These are phyloP conservation scores for Alternaria brassicicola DNA, from an alignment of 2,329 filamentous ascomycete species.

Conservation along the genomic window DNA sequence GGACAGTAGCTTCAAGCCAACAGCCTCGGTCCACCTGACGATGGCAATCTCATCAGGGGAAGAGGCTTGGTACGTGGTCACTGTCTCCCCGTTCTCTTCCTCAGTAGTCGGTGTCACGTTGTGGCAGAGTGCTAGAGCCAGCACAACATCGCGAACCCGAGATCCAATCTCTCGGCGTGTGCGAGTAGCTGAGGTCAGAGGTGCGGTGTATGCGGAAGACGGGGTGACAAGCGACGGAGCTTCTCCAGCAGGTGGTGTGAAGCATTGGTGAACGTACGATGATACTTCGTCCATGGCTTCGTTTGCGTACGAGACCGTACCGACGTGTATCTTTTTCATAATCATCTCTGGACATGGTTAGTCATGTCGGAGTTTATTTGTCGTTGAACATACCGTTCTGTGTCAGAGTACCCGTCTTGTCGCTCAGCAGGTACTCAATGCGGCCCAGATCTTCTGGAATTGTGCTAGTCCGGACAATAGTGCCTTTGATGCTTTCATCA, in stretches of 20 bases:
- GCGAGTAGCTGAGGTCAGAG: slow-evolving; percentile 70
- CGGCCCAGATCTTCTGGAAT: slow-evolving; percentile 95
- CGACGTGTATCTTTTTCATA: slow-evolving; percentile 97
- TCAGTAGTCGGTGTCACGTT: slow-evolving; percentile 94
- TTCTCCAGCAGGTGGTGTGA: slow-evolving; percentile 57
- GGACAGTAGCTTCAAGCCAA: slow-evolving; percentile 82
- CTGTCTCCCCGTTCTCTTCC: slow-evolving; percentile 74
- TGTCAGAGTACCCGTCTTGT: slow-evolving; percentile 97
- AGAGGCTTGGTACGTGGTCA: slow-evolving; percentile 92
- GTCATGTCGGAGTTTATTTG: slow-evolving; percentile 5
- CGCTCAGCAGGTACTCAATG: slow-evolving; percentile 93
- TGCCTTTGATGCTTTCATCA: slow-evolving; percentile 86
- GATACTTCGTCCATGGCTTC: slow-evolving; percentile 98
- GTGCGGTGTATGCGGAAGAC: slow-evolving; percentile 70
- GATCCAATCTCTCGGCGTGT: slow-evolving; percentile 92
- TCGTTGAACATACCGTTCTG: slow-evolving; percentile 71
- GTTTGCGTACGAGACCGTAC: slow-evolving; percentile 96
- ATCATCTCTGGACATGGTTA: slow-evolving; percentile 74
- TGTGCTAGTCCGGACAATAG: slow-evolving; percentile 93
- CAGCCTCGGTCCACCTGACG: slow-evolving; percentile 90
- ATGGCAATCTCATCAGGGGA: slow-evolving; percentile 99
- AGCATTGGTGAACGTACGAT: slow-evolving; percentile 84
- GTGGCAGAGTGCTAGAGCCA: slow-evolving; percentile 91
- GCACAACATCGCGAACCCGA: slow-evolving; percentile 87
- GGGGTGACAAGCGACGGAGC: slow-evolving; percentile 68